Evolutionary conservation across 164 flowering plant genomes (phyloP), one percentile per base, ranked within the genome.

Genomic region (Tinospora cordifolia): DNA sequence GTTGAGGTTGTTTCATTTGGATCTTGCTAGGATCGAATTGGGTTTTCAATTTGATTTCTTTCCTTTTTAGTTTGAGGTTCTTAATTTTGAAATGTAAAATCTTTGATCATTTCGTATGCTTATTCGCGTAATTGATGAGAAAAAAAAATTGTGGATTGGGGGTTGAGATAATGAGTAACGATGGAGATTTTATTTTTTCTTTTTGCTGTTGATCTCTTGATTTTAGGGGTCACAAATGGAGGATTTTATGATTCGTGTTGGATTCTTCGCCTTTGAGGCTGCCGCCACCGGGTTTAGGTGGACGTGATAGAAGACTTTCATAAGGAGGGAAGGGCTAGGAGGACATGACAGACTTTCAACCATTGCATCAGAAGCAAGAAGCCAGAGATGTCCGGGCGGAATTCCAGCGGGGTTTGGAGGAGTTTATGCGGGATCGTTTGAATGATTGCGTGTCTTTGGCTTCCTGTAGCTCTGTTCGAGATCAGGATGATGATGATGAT

Each of bases 381-480:
- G 83, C 85, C 41, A 80, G 72, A 44, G 85, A 84, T 77, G 86
- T 81, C 22, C 79, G 77, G 3, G 72, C 80, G 0, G 93, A 91
- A 19, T 90, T 91, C 58, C 90, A 87, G 81, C 75, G 87, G 36
- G 97, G 93, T 7, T 77, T 87, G 76, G 97, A 94, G 86, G 97
- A 88, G 80, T 79, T 90, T 21, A 82, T 92, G 96, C 77, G 91
- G 22, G 97, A 88, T 26, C 95, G 84, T 68, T 82, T 90, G 81
- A 93, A 88, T 69, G 91, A 88, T 39, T 93, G 96, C 73, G 85
- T 93, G 86, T 82, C 96, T 3, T 86, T 81, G 69, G 83, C 89
- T 7, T 87, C 97, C 0, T 88, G 96, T 75, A 88, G 97, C 76
- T 79, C 92, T 12, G 71, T 83, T 3, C 81, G 85, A 0, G 87